These are phyloP conservation scores for Penicillium mononematosum DNA, from an alignment of 495 filamentous ascomycete species.

Conservation along the genomic window DNA sequence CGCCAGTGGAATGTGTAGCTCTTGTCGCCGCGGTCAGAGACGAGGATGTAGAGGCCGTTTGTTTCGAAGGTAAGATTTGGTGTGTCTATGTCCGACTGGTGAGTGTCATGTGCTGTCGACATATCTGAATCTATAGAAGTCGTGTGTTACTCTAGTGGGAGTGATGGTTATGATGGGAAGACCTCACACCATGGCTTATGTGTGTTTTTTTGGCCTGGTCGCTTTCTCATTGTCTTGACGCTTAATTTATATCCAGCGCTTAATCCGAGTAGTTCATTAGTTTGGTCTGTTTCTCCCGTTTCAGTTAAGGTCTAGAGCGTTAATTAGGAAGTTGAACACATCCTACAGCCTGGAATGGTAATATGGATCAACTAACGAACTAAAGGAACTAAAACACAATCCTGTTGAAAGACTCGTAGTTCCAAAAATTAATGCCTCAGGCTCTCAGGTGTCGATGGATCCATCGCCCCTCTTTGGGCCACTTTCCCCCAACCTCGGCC, in stretches of 20 bases:
- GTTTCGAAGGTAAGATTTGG: neutral
- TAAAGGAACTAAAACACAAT: neutral
- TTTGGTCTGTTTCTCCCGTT: neutral
- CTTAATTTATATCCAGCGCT: neutral
- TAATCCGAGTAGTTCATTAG: neutral
- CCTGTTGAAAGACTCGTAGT: neutral
- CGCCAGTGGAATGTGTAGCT: neutral
- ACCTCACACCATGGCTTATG: neutral
- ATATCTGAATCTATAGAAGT: neutral
- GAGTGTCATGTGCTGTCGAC: neutral
- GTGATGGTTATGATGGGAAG: neutral
- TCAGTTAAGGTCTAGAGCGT: neutral
- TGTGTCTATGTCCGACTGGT: neutral
- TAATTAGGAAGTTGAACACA: neutral
- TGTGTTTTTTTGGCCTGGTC: neutral
- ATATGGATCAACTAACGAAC: neutral
- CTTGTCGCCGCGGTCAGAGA: neutral
- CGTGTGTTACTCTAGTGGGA: neutral
- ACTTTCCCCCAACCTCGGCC: neutral
- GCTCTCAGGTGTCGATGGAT: neutral
- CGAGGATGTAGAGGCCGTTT: neutral
- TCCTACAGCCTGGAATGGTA: neutral
- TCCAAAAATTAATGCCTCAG: neutral
- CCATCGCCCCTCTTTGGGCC: too few species aligned
- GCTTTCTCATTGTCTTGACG: neutral